These are phyloP conservation scores for Hypoxylon subgilvum DNA, from an alignment of 495 filamentous ascomycete genomes.

Conservation along the genomic window DNA sequence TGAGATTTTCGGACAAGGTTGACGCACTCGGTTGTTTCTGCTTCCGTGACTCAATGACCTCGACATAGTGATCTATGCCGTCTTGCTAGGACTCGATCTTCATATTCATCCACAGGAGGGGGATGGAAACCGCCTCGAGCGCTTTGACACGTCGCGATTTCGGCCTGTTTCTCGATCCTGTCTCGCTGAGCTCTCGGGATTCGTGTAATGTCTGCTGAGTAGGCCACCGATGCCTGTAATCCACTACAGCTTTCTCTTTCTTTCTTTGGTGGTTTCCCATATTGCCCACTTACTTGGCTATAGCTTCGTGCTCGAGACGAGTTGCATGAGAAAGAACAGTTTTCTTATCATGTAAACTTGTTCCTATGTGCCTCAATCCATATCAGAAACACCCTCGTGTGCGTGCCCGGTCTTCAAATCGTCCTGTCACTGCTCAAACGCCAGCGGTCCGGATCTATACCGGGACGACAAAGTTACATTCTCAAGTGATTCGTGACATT, in stretches of 20 bases:
- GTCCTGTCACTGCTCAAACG: no score
- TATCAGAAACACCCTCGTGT: no score
- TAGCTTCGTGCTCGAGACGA: no score
- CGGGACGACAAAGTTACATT: no score
- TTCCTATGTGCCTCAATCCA: no score
- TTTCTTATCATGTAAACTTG: no score
- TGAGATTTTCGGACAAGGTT: background rate
- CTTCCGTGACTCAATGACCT: slow-evolving; percentile 21
- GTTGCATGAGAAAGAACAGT: no score
- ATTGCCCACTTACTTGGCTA: no score
- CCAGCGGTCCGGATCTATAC: no score
- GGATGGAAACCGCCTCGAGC: slow-evolving; percentile 23
- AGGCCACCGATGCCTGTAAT: slow-evolving; percentile 41
- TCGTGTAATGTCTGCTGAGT: slow-evolving; percentile 40
- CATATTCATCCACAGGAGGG: slow-evolving; percentile 26
- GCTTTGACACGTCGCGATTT: slow-evolving; percentile 28
- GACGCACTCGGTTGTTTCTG: slow-evolving; percentile 14
- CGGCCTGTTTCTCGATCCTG: background rate
- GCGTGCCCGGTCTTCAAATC: no score
- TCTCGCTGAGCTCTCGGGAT: slow-evolving; percentile 6
- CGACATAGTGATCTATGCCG: slow-evolving; percentile 23
- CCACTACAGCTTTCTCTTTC: slow-evolving; percentile 22
- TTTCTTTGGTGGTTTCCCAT: slow-evolving; percentile 20
- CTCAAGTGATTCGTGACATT: no score
- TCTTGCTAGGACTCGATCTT: slow-evolving; percentile 36